Base-by-base conservation (phyloP, 2,329 filamentous ascomycete genomes). In the Ophiostoma triangulosporum region DNA sequence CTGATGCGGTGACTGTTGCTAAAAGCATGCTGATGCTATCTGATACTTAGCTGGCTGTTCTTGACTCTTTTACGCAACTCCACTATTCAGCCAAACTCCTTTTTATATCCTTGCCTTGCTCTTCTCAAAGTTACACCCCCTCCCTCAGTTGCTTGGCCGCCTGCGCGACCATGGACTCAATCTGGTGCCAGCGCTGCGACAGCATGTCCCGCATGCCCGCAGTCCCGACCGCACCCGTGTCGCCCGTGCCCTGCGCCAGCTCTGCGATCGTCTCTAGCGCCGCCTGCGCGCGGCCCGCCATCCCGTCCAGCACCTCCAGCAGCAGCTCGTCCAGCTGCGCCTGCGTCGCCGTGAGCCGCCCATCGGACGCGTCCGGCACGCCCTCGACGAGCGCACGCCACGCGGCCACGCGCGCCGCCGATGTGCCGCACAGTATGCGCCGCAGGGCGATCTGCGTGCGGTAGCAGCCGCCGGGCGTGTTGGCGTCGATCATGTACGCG, bases 371-470 rank as follows among this genome's bases (percentile, higher is more conserved):
- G 22, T 46, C 53, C 24, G 48, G 45, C 29, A 55, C 55, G 17
- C 49, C 48, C 7, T 54, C 55, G 50, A 59, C 54, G 32, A 57
- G 58, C 24, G 36, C 51, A 49, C 26, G 55, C 60, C 60, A 60
- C 14, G 52, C 55, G 5, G 53, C 24, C 12, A 45, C 36, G n/a
- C 48, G 40, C 17, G 51, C 51, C 14, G 33, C 48, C 8, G 43
- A 40, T 5, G 35, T 14, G 4, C 57, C 56, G 35, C 48, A 52
- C 31, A 60, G 51, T 31, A 60, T 36, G 6, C 58, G 59, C 11
- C 60, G 56, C 52, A 61, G 53, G 1, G 60, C 59, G 8, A 62
- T 58, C 51, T 61, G 57, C 4, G 60, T 62, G 35, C 60, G 59
- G 55, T 60, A 60, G 55, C 60, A 62, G 50, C 56, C 60, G 29